phyloP scores from a whole-genome alignment of 129 eudicot species.

The Gnaphalium uliginosum region DNA sequence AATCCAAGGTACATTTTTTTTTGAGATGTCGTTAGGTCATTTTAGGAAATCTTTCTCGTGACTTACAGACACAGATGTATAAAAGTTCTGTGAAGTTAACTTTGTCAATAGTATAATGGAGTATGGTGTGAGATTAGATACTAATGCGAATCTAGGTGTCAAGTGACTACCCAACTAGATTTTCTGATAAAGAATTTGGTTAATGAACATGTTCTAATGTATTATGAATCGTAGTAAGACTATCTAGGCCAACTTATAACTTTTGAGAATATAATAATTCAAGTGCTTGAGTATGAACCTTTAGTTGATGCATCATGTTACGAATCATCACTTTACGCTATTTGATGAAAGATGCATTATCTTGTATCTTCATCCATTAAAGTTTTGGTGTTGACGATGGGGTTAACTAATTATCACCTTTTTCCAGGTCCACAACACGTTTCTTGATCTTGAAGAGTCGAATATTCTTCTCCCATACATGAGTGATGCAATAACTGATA shows the following conservation, averaged over 20 bases:
- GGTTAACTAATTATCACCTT: slow-evolving; percentile 4
- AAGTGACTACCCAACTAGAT: slow-evolving; percentile 1
- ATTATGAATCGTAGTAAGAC: slow-evolving; percentile 1
- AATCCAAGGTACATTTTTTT: slow-evolving; percentile 63
- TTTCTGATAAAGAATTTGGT: background rate
- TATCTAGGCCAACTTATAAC: background rate
- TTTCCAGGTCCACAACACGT: slow-evolving; percentile 73
- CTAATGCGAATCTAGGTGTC: background rate
- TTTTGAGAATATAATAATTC: background rate
- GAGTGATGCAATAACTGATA: slow-evolving; percentile 80
- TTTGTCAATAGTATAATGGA: background rate
- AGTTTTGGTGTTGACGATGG: slow-evolving; percentile 4
- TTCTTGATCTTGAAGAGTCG: slow-evolving; percentile 83
- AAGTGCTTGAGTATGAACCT: slow-evolving; percentile 7
- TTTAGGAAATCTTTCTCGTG: background rate
- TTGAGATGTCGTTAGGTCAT: background rate
- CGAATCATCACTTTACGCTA: slow-evolving; percentile 7
- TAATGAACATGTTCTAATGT: slow-evolving; percentile 6
- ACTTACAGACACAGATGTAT: background rate
- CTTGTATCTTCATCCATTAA: background rate
- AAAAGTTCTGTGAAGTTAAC: background rate
- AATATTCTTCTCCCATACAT: slow-evolving; percentile 78
- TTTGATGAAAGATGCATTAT: background rate
- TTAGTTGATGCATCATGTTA: background rate
- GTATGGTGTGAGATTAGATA: slow-evolving; percentile 1